These are phyloP conservation scores for Sporothrix protearum DNA, from an alignment of 2,329 filamentous ascomycete genomes.

Conservation along the genomic window DNA sequence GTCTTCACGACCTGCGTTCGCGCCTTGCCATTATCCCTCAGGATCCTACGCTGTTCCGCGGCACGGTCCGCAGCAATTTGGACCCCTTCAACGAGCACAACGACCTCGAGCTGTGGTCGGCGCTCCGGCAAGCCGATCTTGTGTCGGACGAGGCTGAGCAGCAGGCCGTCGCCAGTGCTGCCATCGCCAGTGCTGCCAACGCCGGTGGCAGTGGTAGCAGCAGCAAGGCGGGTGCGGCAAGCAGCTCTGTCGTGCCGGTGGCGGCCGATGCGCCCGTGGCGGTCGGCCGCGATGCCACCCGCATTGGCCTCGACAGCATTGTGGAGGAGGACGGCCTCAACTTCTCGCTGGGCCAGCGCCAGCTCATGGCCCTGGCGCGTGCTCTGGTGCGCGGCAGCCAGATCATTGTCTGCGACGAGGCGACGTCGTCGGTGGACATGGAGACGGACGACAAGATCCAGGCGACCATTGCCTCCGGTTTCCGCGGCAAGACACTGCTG, in stretches of 20 bases:
- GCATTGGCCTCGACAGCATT: constrained; percentile 75
- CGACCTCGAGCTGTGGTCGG: constrained; percentile 74
- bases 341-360: constrained; percentile 90
- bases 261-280: neutral
- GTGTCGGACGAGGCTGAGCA: constrained; percentile 43
- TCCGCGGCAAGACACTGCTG: constrained; percentile 80
- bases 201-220: neutral
- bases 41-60: constrained; percentile 77
- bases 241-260: neutral
- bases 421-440: constrained; percentile 88
- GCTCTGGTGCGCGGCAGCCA: constrained; percentile 82
- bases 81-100: constrained; percentile 77
- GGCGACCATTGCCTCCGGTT: constrained; percentile 76
- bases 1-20: constrained; percentile 70
- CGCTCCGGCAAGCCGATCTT: constrained; percentile 72
- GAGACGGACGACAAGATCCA: constrained; percentile 97
- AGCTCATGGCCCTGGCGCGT: constrained; percentile 89
- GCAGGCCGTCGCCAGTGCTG: constrained; percentile 25
- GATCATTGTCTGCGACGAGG: constrained; percentile 97
- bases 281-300: constrained; percentile 36
- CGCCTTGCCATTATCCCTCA: constrained; percentile 80
- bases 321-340: constrained; percentile 96
- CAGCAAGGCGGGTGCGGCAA: neutral
- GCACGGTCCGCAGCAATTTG: constrained; percentile 74
- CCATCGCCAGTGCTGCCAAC: constrained; percentile 6